Evolutionary conservation across 1,139 yeast genomes (phyloP).

Genomic region (Saccharomyces uvarum): DNA sequence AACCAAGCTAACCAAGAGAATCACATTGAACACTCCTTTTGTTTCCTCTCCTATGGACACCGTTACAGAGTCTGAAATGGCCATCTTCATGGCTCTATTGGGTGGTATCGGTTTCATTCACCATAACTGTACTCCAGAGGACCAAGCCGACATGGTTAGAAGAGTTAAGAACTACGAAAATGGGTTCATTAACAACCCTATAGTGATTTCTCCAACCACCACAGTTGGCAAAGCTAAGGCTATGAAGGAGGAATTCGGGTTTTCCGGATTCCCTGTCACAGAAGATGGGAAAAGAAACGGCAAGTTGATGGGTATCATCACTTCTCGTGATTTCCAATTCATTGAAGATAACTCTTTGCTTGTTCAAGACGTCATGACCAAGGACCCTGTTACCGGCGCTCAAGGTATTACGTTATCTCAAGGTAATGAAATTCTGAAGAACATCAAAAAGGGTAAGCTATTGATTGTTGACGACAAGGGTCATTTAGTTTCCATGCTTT

Average conservation of each 20-base stretch:
- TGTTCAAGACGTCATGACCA: conserved; percentile 82
- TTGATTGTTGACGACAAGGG: conserved; percentile 80
- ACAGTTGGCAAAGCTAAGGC: conserved; percentile 77
- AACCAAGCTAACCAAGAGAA: conserved; percentile 81
- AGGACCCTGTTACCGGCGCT: conserved; percentile 74
- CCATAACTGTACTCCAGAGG: conserved; percentile 93
- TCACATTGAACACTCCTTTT: conserved; percentile 85
- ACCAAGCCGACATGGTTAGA: conserved; percentile 96
- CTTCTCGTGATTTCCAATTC: conserved; percentile 96
- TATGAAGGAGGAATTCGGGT: conserved; percentile 69
- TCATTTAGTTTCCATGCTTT: conserved; percentile 76
- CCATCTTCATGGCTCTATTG: conserved; percentile 93
- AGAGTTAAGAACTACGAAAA: conserved; percentile 95
- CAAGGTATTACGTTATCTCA: conserved; percentile 73
- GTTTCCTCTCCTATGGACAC: conserved; percentile 99
- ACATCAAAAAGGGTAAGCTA: conserved; percentile 94
- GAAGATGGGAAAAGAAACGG: conserved; percentile 84
- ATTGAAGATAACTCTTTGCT: conserved; percentile 60
- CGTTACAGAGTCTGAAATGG: conserved; percentile 95
- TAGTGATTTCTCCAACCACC: conserved; percentile 65
- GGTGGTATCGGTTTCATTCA: conserved; percentile 99
- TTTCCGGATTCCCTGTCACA: conserved; percentile 98
- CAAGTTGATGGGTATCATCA: conserved; percentile 86
- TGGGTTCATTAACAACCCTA: conserved; percentile 92
- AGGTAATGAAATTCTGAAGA: conserved; percentile 85